These are phyloP conservation scores for Synchytrium microbalum DNA, from an alignment of 371 early-diverging fungal genomes.

Conservation along the genomic window DNA sequence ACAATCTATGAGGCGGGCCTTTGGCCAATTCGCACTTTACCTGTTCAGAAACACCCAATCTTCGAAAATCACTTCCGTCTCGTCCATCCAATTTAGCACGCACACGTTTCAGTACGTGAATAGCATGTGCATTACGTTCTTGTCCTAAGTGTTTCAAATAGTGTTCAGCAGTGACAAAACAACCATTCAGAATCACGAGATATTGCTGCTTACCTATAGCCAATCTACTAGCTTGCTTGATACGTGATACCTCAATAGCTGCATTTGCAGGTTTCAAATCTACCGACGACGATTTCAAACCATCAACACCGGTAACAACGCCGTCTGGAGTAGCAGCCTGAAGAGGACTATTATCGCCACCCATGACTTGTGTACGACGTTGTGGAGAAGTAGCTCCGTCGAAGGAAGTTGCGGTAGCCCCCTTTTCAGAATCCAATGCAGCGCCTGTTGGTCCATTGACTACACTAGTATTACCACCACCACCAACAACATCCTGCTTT, in stretches of 20 bases:
- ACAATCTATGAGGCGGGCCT: too few relatives aligned
- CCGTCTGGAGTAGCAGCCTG: too few relatives aligned
- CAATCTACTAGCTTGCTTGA: background rate
- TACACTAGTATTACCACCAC: background rate
- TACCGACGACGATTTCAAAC: too few relatives aligned
- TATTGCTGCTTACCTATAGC: background rate
- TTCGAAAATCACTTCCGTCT: slow-evolving; percentile 45
- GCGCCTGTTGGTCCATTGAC: too few relatives aligned
- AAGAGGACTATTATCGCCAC: too few relatives aligned
- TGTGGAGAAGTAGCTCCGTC: background rate
- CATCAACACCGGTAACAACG: too few relatives aligned
- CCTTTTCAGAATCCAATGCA: background rate
- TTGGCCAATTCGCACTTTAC: slow-evolving; percentile 32
- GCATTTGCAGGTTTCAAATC: too few relatives aligned
- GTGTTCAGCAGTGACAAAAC: background rate
- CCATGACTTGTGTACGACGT: too few relatives aligned
- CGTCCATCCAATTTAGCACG: slow-evolving; percentile 62
- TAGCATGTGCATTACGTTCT: slow-evolving; percentile 50
- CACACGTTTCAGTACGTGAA: slow-evolving; percentile 52
- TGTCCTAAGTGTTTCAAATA: slow-evolving; percentile 14
- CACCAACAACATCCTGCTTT: background rate
- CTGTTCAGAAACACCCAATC: slow-evolving; percentile 54
- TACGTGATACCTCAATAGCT: too few relatives aligned
- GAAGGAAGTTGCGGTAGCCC: too few relatives aligned
- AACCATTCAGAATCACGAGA: too few relatives aligned